Evolutionary conservation across 1,139 yeast species (phyloP).

Genomic region (Pichia sp.): DNA sequence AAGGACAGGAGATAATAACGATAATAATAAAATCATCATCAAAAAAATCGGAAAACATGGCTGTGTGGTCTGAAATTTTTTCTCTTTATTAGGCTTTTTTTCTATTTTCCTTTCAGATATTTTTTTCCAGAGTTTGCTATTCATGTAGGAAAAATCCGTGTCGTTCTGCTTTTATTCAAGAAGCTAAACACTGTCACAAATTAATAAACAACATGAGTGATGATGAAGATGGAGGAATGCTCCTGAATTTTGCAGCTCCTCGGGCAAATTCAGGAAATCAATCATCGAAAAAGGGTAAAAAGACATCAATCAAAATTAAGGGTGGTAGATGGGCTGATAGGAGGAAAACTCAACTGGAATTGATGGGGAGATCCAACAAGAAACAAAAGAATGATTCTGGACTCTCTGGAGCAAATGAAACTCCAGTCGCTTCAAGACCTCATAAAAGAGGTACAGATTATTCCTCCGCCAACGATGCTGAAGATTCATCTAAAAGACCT

Average conservation of each 20-base stretch:
- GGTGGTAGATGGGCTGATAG: conserved; percentile 85
- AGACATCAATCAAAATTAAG: conserved; percentile 38
- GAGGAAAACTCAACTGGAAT: conserved; percentile 49
- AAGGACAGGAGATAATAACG: not conserved
- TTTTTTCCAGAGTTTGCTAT: conserved; percentile 1
- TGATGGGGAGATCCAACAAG: conserved; percentile 41
- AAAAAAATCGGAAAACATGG: conserved; percentile 1
- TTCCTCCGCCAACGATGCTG: not conserved
- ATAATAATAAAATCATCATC: not conserved
- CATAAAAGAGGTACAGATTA: not conserved
- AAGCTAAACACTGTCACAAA: no score
- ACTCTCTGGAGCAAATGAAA: conserved; percentile 13
- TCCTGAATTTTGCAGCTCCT: conserved; percentile 55
- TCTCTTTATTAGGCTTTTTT: not conserved
- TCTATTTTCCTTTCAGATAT: not conserved
- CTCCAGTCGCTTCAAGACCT: conserved; percentile 11
- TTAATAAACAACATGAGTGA: conserved; percentile 16
- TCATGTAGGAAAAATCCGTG: not conserved
- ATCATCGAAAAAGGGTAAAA: conserved; percentile 15
- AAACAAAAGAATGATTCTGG: conserved; percentile 5
- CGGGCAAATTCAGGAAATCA: conserved; percentile 16
- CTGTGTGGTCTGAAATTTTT: not conserved
- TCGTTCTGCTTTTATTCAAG: no score
- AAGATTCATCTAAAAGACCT: not conserved
- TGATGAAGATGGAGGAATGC: conserved; percentile 56